Conservation (phyloP, 179 eudicot species). For the Drosera spatulata region DNA sequence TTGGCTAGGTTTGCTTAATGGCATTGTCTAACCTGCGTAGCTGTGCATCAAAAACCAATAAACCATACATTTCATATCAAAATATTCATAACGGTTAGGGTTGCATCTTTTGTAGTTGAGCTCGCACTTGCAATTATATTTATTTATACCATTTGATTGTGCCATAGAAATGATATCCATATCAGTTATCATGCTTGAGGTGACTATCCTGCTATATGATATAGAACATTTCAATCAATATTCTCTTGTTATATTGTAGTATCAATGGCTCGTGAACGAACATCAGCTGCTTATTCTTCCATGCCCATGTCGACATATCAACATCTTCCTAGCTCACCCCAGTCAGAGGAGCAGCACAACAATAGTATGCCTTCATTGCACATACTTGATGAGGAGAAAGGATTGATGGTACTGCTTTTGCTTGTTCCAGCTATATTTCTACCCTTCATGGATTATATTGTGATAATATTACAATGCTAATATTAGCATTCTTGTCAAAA, state of each 20-base stretch:
- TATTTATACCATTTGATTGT: too few species aligned
- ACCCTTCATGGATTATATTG: not conserved
- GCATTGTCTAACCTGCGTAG: too few species aligned
- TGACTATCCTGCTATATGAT: not conserved
- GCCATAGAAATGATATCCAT: too few species aligned
- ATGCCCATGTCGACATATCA: conserved; percentile 34
- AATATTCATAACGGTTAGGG: too few species aligned
- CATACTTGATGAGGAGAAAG: conserved; percentile 29
- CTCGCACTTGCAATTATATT: too few species aligned
- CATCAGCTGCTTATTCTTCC: conserved; percentile 28
- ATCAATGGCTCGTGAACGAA: conserved; percentile 53
- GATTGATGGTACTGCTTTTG: conserved; percentile 40
- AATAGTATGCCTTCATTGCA: conserved; percentile 37
- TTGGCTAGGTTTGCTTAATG: too few species aligned
- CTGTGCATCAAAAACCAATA: too few species aligned
- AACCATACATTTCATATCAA: too few species aligned
- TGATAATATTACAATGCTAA: not conserved
- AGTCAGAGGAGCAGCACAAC: conserved; percentile 52
- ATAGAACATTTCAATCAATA: not conserved
- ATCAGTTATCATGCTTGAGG: too few species aligned
- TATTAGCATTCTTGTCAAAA: too few species aligned
- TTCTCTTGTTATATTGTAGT: conserved; percentile 28
- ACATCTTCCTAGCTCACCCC: conserved; percentile 49
- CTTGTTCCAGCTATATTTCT: too few species aligned
- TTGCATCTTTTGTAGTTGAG: too few species aligned